phyloP scores from a whole-genome alignment of 2,329 filamentous ascomycete species.

The Thielaviopsis cerberus region DNA sequence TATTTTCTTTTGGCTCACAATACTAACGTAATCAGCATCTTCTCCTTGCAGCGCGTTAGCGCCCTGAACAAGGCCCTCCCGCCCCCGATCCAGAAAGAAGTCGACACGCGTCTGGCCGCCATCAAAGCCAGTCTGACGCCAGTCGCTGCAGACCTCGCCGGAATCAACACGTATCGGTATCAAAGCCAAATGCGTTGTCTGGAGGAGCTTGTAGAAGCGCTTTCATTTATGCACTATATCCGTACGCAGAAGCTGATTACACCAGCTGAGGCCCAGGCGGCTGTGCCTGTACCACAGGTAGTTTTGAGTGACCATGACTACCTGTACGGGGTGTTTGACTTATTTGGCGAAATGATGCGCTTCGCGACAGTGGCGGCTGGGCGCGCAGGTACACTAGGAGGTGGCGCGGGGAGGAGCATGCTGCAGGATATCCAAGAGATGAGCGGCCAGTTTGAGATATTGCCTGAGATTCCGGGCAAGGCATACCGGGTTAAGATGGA shows the following conservation, averaged over 20 bases:
- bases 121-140: conserved; percentile 50
- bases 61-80: conserved; percentile 45
- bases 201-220: conserved; percentile 86
- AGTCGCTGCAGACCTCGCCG: conserved; percentile 55
- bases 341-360: conserved; percentile 91
- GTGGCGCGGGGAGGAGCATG: conserved; percentile 34
- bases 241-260: conserved; percentile 56
- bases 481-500: conserved; percentile 60
- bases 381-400: conserved; percentile 39
- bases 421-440: conserved; percentile 66
- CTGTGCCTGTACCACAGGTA: conserved; percentile 27
- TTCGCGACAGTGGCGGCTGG: conserved; percentile 83
- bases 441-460: conserved; percentile 54
- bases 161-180: conserved; percentile 70
- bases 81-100: conserved; percentile 48
- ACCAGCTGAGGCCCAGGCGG: conserved; percentile 36
- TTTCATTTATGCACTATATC: conserved; percentile 79
- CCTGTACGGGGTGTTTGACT: conserved; percentile 75
- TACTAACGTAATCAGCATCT: conserved; percentile 18
- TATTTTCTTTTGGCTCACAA: too few relatives aligned
- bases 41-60: conserved; percentile 33
- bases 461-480: conserved; percentile 40
- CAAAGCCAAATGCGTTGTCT: conserved; percentile 61
- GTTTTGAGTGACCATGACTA: conserved; percentile 62
- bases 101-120: conserved; percentile 47